Percentiles rank a stretch among this genome's conserved stretches.
phyloP scores from a whole-genome alignment of 2,329 filamentous ascomycete species.

The Fusarium gaditjirri region DNA sequence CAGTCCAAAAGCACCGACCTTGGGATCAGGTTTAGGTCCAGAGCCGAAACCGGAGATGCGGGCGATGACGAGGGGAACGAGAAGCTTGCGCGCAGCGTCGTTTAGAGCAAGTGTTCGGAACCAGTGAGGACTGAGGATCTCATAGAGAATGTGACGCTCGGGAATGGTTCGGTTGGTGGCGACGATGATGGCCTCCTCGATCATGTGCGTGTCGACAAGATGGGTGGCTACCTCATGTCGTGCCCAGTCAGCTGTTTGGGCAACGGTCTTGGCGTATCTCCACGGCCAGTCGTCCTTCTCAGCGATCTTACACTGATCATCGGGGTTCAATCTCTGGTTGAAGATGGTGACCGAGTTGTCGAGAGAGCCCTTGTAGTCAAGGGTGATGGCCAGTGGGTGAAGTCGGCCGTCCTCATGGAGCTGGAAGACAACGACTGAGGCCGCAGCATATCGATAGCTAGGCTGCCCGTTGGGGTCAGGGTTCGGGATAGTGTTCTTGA shows the following conservation, averaged over 20 bases:
- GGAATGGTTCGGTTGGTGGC: conserved; percentile 26
- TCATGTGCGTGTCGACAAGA: conserved; percentile 33
- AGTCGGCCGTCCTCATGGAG: conserved; percentile 24
- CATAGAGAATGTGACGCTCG: conserved; percentile 20
- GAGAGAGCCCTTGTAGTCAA: conserved; percentile 25
- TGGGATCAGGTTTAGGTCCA: neutral
- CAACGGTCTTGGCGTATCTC: conserved; percentile 34
- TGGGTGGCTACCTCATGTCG: conserved; percentile 29
- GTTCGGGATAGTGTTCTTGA: conserved; percentile 1
- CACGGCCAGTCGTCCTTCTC: conserved; percentile 35
- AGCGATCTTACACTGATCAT: conserved; percentile 1
- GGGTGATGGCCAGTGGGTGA: conserved; percentile 27
- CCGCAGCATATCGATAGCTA: conserved; percentile 14
- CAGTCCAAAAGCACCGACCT: neutral
- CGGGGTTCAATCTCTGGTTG: conserved; percentile 18
- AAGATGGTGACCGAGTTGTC: conserved; percentile 26
- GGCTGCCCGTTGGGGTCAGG: neutral
- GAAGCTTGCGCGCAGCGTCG: neutral
- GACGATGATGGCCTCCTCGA: conserved; percentile 34
- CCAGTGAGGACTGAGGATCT: conserved; percentile 30
- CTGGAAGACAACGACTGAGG: conserved; percentile 26
- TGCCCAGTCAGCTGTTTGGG: conserved; percentile 32
- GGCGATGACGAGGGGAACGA: conserved; percentile 18
- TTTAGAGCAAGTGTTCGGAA: conserved; percentile 30
- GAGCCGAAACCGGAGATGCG: conserved; percentile 19